phyloP scores from a whole-genome alignment of 225 moss, liverwort and hornwort species.

The Antitrichia curtipendula region DNA sequence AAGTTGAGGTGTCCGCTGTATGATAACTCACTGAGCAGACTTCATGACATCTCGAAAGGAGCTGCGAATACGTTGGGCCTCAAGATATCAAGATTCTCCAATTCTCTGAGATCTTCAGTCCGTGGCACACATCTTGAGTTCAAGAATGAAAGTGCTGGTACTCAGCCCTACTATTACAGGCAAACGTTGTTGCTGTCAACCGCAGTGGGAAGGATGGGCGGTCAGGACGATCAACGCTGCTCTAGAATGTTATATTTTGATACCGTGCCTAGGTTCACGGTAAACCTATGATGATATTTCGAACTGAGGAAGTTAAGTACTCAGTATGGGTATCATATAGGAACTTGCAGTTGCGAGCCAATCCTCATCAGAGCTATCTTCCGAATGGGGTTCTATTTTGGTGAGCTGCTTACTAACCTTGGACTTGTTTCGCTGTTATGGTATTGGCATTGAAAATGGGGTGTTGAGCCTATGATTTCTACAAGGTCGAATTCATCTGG shows the following conservation, averaged over 20 bases:
- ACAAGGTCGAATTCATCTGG: not conserved
- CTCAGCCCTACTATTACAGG: not conserved
- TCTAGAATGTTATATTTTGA: not conserved
- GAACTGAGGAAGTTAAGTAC: not conserved
- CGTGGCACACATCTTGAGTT: not conserved
- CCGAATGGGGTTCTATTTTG: not conserved
- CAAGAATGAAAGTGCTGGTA: not conserved
- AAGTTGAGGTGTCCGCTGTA: slow-evolving; percentile 67
- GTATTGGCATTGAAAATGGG: not conserved
- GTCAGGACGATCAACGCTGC: not conserved
- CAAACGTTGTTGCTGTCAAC: not conserved
- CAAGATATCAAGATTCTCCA: not conserved
- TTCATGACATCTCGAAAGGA: not conserved
- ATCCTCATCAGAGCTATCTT: not conserved
- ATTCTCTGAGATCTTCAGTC: not conserved
- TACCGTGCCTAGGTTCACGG: not conserved
- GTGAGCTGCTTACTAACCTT: not conserved
- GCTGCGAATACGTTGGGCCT: not conserved
- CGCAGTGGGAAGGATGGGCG: not conserved
- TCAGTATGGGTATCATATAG: not conserved
- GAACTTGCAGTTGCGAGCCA: not conserved
- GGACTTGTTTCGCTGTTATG: not conserved
- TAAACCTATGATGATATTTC: not conserved
- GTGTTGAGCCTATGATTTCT: not conserved
- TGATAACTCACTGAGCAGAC: not conserved